phyloP scores from a whole-genome alignment of 306 rosid genomes.

The Cucurbita moschata region DNA sequence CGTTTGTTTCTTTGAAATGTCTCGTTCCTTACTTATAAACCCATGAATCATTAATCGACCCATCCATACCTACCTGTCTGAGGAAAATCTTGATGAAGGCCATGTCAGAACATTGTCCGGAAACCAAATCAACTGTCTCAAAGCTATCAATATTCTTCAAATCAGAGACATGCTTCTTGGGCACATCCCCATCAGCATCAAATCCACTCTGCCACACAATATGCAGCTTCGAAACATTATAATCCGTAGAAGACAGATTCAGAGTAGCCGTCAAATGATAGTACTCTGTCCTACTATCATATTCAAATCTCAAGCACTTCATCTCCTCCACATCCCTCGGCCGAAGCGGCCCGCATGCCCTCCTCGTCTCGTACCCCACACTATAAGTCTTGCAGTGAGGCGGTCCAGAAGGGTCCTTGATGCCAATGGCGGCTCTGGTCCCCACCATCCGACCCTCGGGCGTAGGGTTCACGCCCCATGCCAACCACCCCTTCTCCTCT shows the following conservation, averaged over 20 bases:
- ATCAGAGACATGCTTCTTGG: slow-evolving; percentile 20
- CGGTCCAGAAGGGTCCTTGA: not conserved
- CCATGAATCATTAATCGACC: no score
- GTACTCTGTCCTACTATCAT: not conserved
- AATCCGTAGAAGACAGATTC: slow-evolving; percentile 5
- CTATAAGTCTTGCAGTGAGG: slow-evolving; percentile 11
- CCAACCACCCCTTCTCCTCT: slow-evolving; percentile 26
- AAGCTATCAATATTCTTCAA: slow-evolving; percentile 52
- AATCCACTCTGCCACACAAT: slow-evolving; percentile 80
- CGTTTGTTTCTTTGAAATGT: no score
- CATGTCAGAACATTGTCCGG: not conserved
- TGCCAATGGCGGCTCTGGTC: slow-evolving; percentile 54
- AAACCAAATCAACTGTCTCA: slow-evolving; percentile 32
- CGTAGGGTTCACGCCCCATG: slow-evolving; percentile 75
- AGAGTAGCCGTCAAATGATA: slow-evolving; percentile 23
- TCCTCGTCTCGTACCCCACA: slow-evolving; percentile 27
- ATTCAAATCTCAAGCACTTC: not conserved
- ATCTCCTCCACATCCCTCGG: slow-evolving; percentile 7
- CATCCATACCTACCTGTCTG: slow-evolving; percentile 13
- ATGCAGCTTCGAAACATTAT: slow-evolving; percentile 19
- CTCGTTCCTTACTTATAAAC: no score
- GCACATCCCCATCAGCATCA: not conserved
- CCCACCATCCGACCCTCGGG: slow-evolving; percentile 46
- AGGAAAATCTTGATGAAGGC: slow-evolving; percentile 19
- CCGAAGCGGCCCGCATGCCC: slow-evolving; percentile 27